Evolutionary conservation across 78 protist genomes (phyloP), one percentile per base, ranked within the genome.

Genomic region (Polysphondylium violaceum): DNA sequence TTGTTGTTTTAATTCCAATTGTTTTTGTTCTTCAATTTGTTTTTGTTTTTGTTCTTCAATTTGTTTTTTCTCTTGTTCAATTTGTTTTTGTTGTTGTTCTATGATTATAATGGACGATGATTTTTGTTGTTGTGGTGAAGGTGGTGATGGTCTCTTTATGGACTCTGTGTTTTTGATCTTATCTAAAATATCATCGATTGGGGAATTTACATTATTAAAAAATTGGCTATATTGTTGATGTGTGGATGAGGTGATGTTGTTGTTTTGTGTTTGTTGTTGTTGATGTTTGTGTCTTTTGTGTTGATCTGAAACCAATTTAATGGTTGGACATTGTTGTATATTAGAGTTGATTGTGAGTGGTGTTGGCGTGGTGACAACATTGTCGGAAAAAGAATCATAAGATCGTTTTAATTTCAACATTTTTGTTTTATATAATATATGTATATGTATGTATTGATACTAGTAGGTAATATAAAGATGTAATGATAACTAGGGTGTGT

Each of bases 321-420:
- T 58, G 65, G 25, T 75, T 31, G 3, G 19, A 2, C 59, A 47
- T 14, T 41, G 65, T 12, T 59, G 60, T 4, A 29, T 43, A 41
- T 2, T 25, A 25, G 59, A 23, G 17, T 17, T 8, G 17, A 65
- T 58, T 27, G 53, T 60, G 27, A 43, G 5, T 60, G 21, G 23
- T 60, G 43, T 53, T 64, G 64, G 43, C 21, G 59, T 51, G 12
- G 74, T 43, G 3, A 14, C 50, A 7, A 27, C 9, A 40, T 40
- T 68, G 19, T 72, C 78, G 19, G 65, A 14, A 8, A 68, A 69
- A 6, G 91, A 36, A 71, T 83, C 91, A 47, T 51, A 74, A 58
- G 44, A 58, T 69, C 91, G 67, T 63, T 83, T 83, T 55, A 83
- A 60, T n/a, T 83, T 83, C 58, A 83, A 83, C 91, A 83, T 83